Percentiles rank a stretch among this genome's conserved stretches.
phyloP scores from a whole-genome alignment of 108 stramenopile genomes.

The Nannochloropsis gaditana region DNA sequence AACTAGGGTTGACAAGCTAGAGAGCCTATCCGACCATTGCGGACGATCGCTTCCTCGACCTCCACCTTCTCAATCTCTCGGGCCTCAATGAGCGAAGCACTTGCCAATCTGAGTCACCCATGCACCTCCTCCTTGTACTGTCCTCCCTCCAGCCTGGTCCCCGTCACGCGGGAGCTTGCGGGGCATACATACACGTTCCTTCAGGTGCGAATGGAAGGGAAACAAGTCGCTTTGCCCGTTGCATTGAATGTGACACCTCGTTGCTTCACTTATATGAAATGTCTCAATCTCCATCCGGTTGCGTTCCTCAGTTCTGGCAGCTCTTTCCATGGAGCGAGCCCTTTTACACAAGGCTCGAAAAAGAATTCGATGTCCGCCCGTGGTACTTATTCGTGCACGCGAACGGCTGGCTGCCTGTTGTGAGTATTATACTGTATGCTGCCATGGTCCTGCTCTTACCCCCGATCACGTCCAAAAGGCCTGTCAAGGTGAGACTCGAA shows the following conservation, averaged over 20 bases:
- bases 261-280: background rate
- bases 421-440: constrained; percentile 32
- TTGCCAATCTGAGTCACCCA: background rate
- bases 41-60: too few species aligned
- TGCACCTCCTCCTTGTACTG: constrained; percentile 11
- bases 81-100: too few species aligned
- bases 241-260: background rate
- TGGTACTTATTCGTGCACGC: background rate
- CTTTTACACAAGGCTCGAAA: background rate
- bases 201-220: background rate
- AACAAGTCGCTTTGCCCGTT: background rate
- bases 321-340: background rate
- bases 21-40: too few species aligned
- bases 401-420: constrained; percentile 34
- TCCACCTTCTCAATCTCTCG: too few species aligned
- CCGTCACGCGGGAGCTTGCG: background rate
- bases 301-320: background rate
- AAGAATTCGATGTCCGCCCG: background rate
- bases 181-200: background rate
- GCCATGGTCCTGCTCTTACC: constrained; percentile 40
- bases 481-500: background rate
- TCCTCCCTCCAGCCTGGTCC: background rate
- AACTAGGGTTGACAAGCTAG: too few species aligned
- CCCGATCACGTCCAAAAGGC: constrained; percentile 23
- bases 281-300: too few species aligned